Base-by-base conservation (phyloP, 2,329 filamentous ascomycete species). In the Xenosphaeropsis pyriputrescens region DNA sequence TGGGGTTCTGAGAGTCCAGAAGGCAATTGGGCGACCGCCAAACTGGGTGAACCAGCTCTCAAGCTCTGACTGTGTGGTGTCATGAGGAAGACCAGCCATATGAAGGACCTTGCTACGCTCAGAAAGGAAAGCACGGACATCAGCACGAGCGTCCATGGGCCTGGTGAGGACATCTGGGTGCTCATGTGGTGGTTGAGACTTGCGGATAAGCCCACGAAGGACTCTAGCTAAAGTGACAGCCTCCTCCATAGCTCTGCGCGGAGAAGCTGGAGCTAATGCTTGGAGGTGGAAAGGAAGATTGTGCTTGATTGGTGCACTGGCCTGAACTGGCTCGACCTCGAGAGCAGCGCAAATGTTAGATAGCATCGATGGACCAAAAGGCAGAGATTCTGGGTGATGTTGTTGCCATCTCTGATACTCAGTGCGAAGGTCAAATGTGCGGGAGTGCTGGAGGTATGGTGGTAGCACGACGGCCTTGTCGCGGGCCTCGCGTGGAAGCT, bases 1-100 rank as follows among this genome's bases (percentile, higher is more conserved):
- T 3, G 91, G 91, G 12, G 91, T 98, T 44, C 89, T 83, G 36
- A 98, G 72, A 14, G 91, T 98, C 91, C 91, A 98, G 64, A 98
- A 98, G 15, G 91, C 91, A 63, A 98, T 98, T 19, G 91, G 91
- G 32, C 91, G 83, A 36, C 91, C 91, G 46, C 91, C 91, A 56
- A 94, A 98, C 61, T 98, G 91, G 19, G 91, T 98, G 57, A 96
- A 98, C 91, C 91, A 98, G 63, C 88, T 95, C 65, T 98, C 91
- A 17, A 98, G 72, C 64, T 98, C 91, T 3, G 89, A 96, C 63
- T 98, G 91, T 2, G 91, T 98, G 29, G 91, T 98, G 53, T 98
- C 91, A 57, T 98, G 91, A 33, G 91, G 91, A 37, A 98, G 71
- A 35, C 91, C 91, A 52, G 88, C 94, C 79, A 98, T 89, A 61